A percentile compares a stretch with the other conserved stretches of the same genome.
phyloP scores from a whole-genome alignment of 2,329 filamentous ascomycete species.

The Aureobasidium mangrovei region DNA sequence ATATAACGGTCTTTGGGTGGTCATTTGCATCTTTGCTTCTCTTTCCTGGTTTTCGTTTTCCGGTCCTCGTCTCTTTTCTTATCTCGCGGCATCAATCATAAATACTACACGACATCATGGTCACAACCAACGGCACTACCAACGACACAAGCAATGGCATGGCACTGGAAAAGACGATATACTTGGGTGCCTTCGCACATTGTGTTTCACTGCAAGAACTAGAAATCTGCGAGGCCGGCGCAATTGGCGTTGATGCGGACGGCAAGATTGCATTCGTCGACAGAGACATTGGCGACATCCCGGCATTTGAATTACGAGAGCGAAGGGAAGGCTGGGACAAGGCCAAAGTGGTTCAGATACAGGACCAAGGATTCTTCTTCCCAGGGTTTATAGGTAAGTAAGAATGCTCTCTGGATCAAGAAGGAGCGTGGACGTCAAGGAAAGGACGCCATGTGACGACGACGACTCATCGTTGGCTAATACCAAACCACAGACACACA shows the following conservation, averaged over 20 bases:
- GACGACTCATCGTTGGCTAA: not conserved
- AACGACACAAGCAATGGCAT: conserved; percentile 4
- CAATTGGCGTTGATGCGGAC: conserved; percentile 43
- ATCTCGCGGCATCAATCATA: not conserved
- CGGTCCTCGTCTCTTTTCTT: not conserved
- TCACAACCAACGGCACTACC: not conserved
- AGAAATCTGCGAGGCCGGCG: conserved; percentile 40
- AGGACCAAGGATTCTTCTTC: conserved; percentile 64
- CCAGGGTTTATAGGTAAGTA: conserved; percentile 67
- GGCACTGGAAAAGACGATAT: conserved; percentile 35
- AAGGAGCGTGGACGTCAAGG: not conserved
- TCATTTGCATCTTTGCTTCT: conserved; percentile 1
- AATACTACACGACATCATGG: not conserved
- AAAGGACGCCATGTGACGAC: not conserved
- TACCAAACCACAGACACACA: conserved; percentile 62
- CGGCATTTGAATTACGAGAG: conserved; percentile 17
- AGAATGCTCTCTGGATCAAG: not conserved
- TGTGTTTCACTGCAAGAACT: conserved; percentile 39
- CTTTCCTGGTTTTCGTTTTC: not conserved
- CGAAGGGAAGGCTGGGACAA: conserved; percentile 31
- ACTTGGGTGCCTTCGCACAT: conserved; percentile 55
- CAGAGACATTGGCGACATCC: conserved; percentile 24
- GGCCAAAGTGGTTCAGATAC: conserved; percentile 30
- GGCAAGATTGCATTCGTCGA: conserved; percentile 45
- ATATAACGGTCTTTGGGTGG: not conserved